Conservation (phyloP, 768 basidiomycete genomes). For the Suillus subalutaceus region DNA sequence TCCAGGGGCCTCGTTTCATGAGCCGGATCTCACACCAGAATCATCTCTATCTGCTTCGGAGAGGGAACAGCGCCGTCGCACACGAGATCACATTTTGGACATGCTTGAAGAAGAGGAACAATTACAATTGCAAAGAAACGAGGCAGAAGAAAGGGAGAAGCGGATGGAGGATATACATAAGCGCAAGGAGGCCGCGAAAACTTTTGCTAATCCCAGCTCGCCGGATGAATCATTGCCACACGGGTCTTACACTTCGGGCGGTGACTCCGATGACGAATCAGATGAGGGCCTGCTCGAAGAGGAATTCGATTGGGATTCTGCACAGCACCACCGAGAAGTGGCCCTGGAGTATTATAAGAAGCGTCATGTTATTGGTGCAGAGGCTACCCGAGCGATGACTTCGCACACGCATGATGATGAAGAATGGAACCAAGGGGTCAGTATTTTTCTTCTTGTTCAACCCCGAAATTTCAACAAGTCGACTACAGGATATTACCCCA, state of each 20-base stretch:
- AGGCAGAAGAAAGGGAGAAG: slow-evolving; percentile 42
- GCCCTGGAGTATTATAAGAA: slow-evolving; percentile 71
- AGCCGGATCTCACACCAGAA: slow-evolving; percentile 50
- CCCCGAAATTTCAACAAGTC: slow-evolving; percentile 6
- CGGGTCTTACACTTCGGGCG: slow-evolving; percentile 16
- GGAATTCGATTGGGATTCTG: slow-evolving; percentile 60
- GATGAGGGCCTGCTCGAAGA: slow-evolving; percentile 49
- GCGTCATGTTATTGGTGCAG: slow-evolving; percentile 56
- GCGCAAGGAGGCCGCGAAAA: slow-evolving; percentile 51
- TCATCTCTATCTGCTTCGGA: slow-evolving; percentile 47
- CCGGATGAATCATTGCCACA: slow-evolving; percentile 16
- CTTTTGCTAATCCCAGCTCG: slow-evolving; percentile 54
- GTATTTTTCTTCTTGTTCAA: slow-evolving; percentile 17
- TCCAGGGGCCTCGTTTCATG: slow-evolving; percentile 32
- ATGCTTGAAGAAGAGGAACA: slow-evolving; percentile 72
- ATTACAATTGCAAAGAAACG: slow-evolving; percentile 43
- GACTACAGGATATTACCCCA: slow-evolving; percentile 42
- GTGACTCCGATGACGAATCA: slow-evolving; percentile 31
- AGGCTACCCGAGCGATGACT: slow-evolving; percentile 53
- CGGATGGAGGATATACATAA: slow-evolving; percentile 52
- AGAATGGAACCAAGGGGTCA: slow-evolving; percentile 49
- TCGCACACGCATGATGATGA: slow-evolving; percentile 46
- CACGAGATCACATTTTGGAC: slow-evolving; percentile 68
- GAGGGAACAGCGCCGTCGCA: slow-evolving; percentile 52
- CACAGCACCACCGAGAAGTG: slow-evolving; percentile 74